A percentile compares a stretch with the other conserved stretches of the same genome.
phyloP scores from a whole-genome alignment of 148 eudicot species.

The Persicaria maculosa region DNA sequence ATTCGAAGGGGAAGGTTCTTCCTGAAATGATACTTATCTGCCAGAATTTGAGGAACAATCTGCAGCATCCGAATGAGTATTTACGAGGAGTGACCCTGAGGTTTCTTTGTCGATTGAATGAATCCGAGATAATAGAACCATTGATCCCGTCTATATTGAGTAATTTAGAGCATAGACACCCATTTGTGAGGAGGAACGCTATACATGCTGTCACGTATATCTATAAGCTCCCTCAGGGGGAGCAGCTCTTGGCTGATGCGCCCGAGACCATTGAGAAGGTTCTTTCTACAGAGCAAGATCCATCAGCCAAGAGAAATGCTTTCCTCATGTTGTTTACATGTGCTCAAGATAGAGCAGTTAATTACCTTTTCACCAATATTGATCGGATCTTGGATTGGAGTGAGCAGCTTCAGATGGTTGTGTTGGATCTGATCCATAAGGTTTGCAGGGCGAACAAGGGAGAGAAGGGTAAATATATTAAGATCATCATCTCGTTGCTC shows the following conservation, averaged over 20 bases:
- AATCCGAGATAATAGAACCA: slow-evolving; percentile 62
- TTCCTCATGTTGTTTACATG: slow-evolving; percentile 83
- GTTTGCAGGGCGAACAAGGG: slow-evolving; percentile 79
- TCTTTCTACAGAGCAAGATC: slow-evolving; percentile 62
- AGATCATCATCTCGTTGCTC: slow-evolving; percentile 77
- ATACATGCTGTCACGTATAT: slow-evolving; percentile 60
- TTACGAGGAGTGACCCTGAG: slow-evolving; percentile 69
- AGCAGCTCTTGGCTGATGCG: slow-evolving; percentile 55
- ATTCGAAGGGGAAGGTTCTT: slow-evolving; percentile 48
- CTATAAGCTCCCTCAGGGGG: slow-evolving; percentile 84
- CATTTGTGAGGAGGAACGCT: slow-evolving; percentile 70
- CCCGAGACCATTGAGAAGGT: slow-evolving; percentile 73
- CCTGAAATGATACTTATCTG: slow-evolving; percentile 75
- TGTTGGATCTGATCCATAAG: slow-evolving; percentile 77
- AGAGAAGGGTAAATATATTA: slow-evolving; percentile 84
- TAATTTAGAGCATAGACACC: slow-evolving; percentile 68
- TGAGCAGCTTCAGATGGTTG: slow-evolving; percentile 86
- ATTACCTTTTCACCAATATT: slow-evolving; percentile 60
- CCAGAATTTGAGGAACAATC: slow-evolving; percentile 62
- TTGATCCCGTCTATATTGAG: slow-evolving; percentile 58
- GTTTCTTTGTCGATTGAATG: slow-evolving; percentile 64
- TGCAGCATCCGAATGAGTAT: slow-evolving; percentile 73
- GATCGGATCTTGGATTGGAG: slow-evolving; percentile 79
- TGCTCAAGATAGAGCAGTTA: slow-evolving; percentile 83
- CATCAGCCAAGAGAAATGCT: slow-evolving; percentile 84